phyloP scores from a whole-genome alignment of 306 rosid species.

The Echinosophora koreensis region DNA sequence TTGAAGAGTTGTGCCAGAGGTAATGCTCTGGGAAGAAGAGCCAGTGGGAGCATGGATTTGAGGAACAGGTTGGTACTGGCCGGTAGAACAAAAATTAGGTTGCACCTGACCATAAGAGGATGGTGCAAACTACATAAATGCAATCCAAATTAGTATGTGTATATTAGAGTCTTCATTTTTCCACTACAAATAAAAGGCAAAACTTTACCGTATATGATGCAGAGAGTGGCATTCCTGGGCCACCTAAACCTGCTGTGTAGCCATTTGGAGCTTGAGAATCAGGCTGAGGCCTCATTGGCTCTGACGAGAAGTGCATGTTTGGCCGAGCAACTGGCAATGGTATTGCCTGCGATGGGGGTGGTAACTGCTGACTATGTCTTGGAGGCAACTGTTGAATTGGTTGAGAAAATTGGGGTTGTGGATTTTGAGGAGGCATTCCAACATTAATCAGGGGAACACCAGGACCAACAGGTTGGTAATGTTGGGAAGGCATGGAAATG shows the following conservation, averaged over 20 bases:
- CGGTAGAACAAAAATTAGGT: slow-evolving; percentile 56
- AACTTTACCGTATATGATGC: slow-evolving; percentile 78
- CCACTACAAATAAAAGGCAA: slow-evolving; percentile 18
- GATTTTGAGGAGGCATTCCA: slow-evolving; percentile 76
- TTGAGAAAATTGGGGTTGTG: slow-evolving; percentile 72
- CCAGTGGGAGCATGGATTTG: slow-evolving; percentile 62
- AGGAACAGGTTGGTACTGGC: slow-evolving; percentile 69
- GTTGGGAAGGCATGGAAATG: slow-evolving; percentile 73
- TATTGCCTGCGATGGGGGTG: slow-evolving; percentile 64
- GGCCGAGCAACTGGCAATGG: slow-evolving; percentile 71
- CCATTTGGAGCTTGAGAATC: slow-evolving; percentile 72
- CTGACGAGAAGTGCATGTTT: slow-evolving; percentile 66
- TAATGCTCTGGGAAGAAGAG: slow-evolving; percentile 60
- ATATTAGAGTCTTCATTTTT: slow-evolving; percentile 24
- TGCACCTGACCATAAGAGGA: slow-evolving; percentile 76
- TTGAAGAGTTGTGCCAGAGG: slow-evolving; percentile 56
- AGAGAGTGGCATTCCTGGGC: slow-evolving; percentile 67
- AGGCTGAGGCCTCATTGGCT: slow-evolving; percentile 60
- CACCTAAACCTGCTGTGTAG: slow-evolving; percentile 67
- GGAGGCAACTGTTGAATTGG: slow-evolving; percentile 75
- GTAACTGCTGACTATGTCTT: slow-evolving; percentile 71
- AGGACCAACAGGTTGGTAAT: slow-evolving; percentile 76
- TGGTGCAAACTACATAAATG: slow-evolving; percentile 66
- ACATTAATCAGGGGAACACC: slow-evolving; percentile 74
- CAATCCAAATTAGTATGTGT: slow-evolving; percentile 46